Conservation (phyloP, 2,329 filamentous ascomycete genomes). For the Tolypocladium paradoxum region DNA sequence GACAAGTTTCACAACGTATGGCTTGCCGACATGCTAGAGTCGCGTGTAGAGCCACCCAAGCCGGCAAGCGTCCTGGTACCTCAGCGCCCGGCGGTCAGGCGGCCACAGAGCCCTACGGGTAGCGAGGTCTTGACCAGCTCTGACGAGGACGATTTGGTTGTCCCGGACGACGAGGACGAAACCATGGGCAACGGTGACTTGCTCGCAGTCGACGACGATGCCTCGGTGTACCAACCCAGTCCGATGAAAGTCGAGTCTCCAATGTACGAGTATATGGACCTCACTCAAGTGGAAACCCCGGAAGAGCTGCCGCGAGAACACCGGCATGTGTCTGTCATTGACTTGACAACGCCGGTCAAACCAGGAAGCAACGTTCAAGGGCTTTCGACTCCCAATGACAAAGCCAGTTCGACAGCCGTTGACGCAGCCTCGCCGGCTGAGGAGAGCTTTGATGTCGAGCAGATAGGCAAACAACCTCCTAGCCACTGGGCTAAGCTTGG, state of each 20-base stretch:
- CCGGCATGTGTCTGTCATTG: constrained; percentile 8
- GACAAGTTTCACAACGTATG: constrained; percentile 45
- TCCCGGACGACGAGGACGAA: constrained; percentile 16
- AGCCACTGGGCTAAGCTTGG: constrained; percentile 14
- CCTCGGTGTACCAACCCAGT: not conserved
- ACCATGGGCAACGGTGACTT: constrained; percentile 7
- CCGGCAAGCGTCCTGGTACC: constrained; percentile 12
- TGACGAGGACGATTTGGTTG: constrained; percentile 41
- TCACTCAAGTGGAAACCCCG: constrained; percentile 16
- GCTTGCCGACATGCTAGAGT: constrained; percentile 35
- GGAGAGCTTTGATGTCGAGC: constrained; percentile 3
- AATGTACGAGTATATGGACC: constrained; percentile 16
- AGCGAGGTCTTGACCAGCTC: constrained; percentile 42
- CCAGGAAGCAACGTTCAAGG: not conserved
- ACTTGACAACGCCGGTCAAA: constrained; percentile 14
- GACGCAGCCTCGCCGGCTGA: not conserved
- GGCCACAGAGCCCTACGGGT: constrained; percentile 12
- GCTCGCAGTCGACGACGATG: not conserved
- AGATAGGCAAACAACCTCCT: constrained; percentile 9
- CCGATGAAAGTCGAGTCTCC: constrained; percentile 11
- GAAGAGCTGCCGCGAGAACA: not conserved
- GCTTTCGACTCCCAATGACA: not conserved
- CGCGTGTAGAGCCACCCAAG: constrained; percentile 28
- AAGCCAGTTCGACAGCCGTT: not conserved
- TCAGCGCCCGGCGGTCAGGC: constrained; percentile 1